Conservation (phyloP, 495 filamentous ascomycete genomes). For the Penicillium cosmopolitanum region DNA sequence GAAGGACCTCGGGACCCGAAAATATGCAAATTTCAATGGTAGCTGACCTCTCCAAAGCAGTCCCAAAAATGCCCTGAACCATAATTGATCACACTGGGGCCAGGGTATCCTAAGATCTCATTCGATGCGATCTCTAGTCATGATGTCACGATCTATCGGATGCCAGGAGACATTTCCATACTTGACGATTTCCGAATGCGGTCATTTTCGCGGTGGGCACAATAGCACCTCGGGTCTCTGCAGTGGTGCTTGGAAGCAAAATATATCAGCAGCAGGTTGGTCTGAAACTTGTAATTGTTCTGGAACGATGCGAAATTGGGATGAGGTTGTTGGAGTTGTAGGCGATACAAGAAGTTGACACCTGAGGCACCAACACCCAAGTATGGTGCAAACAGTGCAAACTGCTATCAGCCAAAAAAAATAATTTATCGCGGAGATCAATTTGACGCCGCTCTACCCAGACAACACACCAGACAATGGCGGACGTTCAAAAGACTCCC, state of each 20-base stretch:
- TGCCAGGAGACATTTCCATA: constrained; percentile 3
- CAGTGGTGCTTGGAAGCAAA: too few relatives aligned
- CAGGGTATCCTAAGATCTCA: constrained; percentile 9
- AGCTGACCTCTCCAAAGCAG: background rate
- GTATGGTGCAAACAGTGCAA: constrained; percentile 41
- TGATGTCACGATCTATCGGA: constrained; percentile 32
- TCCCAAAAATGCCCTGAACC: background rate
- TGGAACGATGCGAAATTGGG: background rate
- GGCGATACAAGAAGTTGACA: constrained; percentile 1
- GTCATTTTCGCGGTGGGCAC: background rate
- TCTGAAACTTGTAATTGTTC: too few relatives aligned
- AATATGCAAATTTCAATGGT: background rate
- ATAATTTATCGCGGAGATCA: constrained; percentile 37
- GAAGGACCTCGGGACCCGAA: background rate
- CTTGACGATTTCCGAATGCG: constrained; percentile 13
- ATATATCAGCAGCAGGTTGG: too few relatives aligned
- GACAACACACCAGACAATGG: constrained; percentile 37
- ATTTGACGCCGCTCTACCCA: constrained; percentile 1
- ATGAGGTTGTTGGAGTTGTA: background rate
- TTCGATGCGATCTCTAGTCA: constrained; percentile 15
- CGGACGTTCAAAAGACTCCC: constrained; percentile 61
- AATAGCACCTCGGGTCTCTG: too few relatives aligned
- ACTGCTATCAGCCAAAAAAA: constrained; percentile 39
- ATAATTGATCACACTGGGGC: background rate
- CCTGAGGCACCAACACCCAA: constrained; percentile 21